Percentiles rank a stretch among this genome's conserved stretches.
These are phyloP conservation scores for Elsinoe batatas DNA, from an alignment of 2,329 filamentous ascomycete genomes.

Conservation along the genomic window DNA sequence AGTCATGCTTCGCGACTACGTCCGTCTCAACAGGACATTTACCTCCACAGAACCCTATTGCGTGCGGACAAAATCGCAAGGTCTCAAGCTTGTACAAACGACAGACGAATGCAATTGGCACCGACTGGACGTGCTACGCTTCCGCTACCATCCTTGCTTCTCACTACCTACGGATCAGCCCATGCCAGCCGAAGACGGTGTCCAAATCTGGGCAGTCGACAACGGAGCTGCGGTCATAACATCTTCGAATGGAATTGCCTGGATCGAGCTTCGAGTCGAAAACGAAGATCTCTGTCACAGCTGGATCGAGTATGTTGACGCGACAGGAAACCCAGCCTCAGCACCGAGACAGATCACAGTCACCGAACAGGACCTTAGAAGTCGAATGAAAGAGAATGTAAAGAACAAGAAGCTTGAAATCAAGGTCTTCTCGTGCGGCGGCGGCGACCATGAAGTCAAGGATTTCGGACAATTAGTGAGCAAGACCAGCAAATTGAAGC, in stretches of 20 bases:
- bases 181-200: conserved; percentile 54
- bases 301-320: conserved; percentile 70
- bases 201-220: conserved; percentile 81
- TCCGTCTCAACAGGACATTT: conserved; percentile 75
- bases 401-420: conserved; percentile 60
- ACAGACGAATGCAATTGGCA: conserved; percentile 89
- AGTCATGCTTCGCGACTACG: conserved; percentile 87
- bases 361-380: conserved; percentile 64
- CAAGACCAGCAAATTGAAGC: conserved; percentile 62
- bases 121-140: conserved; percentile 75
- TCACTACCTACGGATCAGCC: conserved; percentile 65
- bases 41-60: conserved; percentile 72
- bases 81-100: conserved; percentile 58
- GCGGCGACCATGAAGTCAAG: conserved; percentile 64
- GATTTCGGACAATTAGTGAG: conserved; percentile 61
- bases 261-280: conserved; percentile 70
- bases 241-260: conserved; percentile 71
- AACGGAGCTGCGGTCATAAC: conserved; percentile 65
- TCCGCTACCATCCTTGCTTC: conserved; percentile 86
- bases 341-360: conserved; percentile 64
- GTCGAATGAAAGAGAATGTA: conserved; percentile 60
- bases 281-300: conserved; percentile 70
- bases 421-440: conserved; percentile 64
- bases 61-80: conserved; percentile 75
- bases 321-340: conserved; percentile 44